Percentiles rank a stretch among this genome's conserved stretches.
Conservation (phyloP, 306 rosid genomes). For the Corylus avellana region DNA sequence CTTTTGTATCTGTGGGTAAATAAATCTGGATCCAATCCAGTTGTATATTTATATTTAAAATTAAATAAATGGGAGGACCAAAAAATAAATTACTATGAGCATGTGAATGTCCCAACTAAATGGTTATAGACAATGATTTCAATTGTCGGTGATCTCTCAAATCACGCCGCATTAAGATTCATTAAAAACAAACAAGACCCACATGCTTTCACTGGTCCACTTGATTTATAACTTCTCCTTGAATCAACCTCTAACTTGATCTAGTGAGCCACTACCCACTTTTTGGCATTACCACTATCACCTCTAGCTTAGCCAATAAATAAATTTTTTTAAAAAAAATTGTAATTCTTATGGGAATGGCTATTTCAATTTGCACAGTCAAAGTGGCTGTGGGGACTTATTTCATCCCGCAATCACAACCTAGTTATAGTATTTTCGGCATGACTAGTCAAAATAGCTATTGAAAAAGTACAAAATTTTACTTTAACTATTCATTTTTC, state of each 20-base stretch:
- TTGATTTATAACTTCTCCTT: not conserved
- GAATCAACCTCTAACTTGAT: not conserved
- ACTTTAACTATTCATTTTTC: too few relatives aligned
- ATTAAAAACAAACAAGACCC: not conserved
- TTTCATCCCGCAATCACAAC: too few relatives aligned
- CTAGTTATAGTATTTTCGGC: too few relatives aligned
- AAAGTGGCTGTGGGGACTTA: too few relatives aligned
- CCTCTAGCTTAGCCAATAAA: too few relatives aligned
- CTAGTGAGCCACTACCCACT: not conserved
- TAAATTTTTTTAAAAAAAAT: too few relatives aligned
- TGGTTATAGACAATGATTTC: not conserved
- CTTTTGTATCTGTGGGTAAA: not conserved
- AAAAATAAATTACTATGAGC: not conserved
- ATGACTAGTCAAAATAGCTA: too few relatives aligned
- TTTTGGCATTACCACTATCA: not conserved
- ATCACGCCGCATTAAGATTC: not conserved
- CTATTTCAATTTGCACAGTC: too few relatives aligned
- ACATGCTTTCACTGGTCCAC: not conserved
- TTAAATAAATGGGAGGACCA: not conserved
- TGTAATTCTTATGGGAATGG: too few relatives aligned
- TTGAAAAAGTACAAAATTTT: too few relatives aligned
- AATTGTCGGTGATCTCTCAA: slow-evolving; percentile 13
- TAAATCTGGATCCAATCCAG: not conserved
- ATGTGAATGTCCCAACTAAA: slow-evolving; percentile 7
- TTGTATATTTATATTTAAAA: not conserved